Evolutionary conservation across 2,329 filamentous ascomycete species (phyloP).

Genomic region (Scedosporium minutisporum): DNA sequence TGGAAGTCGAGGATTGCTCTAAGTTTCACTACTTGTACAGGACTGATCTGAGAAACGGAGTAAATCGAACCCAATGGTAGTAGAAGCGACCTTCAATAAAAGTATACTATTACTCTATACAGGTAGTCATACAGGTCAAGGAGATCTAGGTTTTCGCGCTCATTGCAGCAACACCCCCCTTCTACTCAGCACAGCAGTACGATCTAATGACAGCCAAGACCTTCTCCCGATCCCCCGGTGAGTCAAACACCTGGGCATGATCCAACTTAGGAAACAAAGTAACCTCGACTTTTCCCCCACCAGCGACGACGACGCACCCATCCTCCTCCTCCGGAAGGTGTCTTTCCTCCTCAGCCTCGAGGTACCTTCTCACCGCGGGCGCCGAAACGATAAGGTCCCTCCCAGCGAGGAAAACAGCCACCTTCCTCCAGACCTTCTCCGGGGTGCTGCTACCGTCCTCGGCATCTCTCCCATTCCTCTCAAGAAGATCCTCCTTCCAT

Average conservation of each 20-base stretch:
- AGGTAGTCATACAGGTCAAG: too few relatives aligned
- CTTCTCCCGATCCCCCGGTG: conserved; percentile 15
- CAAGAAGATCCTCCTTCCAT: conserved; percentile 56
- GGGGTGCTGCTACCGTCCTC: conserved; percentile 9
- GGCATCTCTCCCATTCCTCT: neutral
- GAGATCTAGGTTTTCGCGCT: too few relatives aligned
- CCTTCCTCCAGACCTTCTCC: conserved; percentile 20
- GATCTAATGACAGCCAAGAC: conserved; percentile 13
- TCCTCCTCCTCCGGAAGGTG: neutral
- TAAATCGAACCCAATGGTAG: too few relatives aligned
- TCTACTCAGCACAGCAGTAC: neutral
- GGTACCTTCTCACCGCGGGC: conserved; percentile 45
- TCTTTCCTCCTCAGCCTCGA: conserved; percentile 19
- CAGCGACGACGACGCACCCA: conserved; percentile 6
- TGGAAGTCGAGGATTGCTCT: too few relatives aligned
- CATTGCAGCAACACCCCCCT: neutral
- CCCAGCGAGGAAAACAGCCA: conserved; percentile 49
- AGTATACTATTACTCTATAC: too few relatives aligned
- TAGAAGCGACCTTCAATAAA: too few relatives aligned
- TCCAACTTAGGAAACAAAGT: conserved; percentile 52
- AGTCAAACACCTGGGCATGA: conserved; percentile 53
- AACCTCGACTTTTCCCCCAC: conserved; percentile 38
- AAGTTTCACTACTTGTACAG: too few relatives aligned
- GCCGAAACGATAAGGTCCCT: conserved; percentile 58
- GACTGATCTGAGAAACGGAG: too few relatives aligned